Evolutionary conservation across 2,329 filamentous ascomycete species (phyloP), one percentile per base, ranked within the genome.

Genomic region (Penicillium griseofulvum): DNA sequence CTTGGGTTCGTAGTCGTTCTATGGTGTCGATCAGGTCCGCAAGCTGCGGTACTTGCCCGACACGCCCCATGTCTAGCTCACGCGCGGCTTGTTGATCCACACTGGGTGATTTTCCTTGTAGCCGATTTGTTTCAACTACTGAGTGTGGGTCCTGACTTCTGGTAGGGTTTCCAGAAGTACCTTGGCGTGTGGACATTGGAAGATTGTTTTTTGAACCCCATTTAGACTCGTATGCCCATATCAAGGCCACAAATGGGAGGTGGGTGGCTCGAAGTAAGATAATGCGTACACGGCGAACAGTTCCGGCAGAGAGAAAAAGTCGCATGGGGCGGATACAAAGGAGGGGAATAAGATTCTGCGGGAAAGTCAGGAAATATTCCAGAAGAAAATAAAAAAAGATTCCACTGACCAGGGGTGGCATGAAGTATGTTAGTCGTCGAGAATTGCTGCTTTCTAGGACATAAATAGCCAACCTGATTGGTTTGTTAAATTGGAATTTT

Each of bases 221-320:
- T 54, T 68, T 71, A 52, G 69, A 67, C 62, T 77, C 83, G 66
- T 82, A 86, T n/a, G 73, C 70, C 75, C 81, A 80, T 52, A 86
- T 85, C 49, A 82, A 69, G 37, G 74, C 77, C 49, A 86, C 80
- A 61, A 82, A 81, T 14, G 83, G 83, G 44, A 80, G 69, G 69
- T 86, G 83, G 2, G 83, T 85, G 47, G 77, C 78, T 67, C 83
- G 83, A 55, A 86, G 78, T 43, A 86, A 68, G 39, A 84, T 66
- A 56, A 87, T 86, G 44, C 83, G 80, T 53, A 81, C 77, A 31
- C 76, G 76, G 48, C 83, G 78, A 53, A 85, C 73, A 52, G 74
- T 71, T 59, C 81, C 81, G 41, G 81, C 77, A n/a, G 82, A 77
- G 37, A 86, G 58, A 48, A 83, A 72, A 50, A 86, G 74, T 65